Evolutionary conservation across 1,139 yeast species (phyloP), one percentile per base, ranked within the genome.

Genomic region (Geotrichum europaeum): DNA sequence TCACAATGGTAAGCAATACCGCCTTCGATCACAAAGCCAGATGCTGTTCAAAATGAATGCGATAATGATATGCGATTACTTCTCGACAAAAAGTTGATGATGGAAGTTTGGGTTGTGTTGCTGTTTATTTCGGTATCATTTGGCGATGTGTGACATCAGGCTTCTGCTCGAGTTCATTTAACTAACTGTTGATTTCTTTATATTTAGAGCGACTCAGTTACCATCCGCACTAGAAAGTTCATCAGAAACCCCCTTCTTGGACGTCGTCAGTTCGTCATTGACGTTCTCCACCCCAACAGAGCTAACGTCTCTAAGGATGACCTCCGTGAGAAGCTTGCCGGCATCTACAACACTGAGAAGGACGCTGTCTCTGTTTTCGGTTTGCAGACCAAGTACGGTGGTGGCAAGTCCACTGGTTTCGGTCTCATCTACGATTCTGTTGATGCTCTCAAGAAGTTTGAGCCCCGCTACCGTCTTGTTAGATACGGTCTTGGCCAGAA

Each of bases 221-320:
- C 99, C 79, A 89, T 94, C 84, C 94, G 99, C 87, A 92, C 98
- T 81, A 90, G 98, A 88, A 94, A 94, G 90, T 97, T 94, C 85
- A 89, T 94, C 82, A 84, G 97, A 83, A 95, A 95, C 96, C 97
- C 99, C 79, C 89, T 95, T 80, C 89, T 95, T 83, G 92, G 92
- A 78, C 94, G 99, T 87, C 92, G 96, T 85, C 99, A 95, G 85
- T 94, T 95, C 81, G 99, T 95, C 83, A 86, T 95, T 78, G 99
- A 95, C 84, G 97, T 95, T 76, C 86, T 92, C 79, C 99, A 95
- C 88, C 99, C 99, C 84, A 90, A 90, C 94, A 89, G 92, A 83
- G 95, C 99, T 76, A 94, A 94, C 84, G 97, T 94, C 79, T 87
- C 99, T 79, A 94, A 94, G 90, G 97, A 92, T 79, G 99, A 95